Base-by-base conservation (phyloP, 495 filamentous ascomycete species). In the Penicillium subrubescens region DNA sequence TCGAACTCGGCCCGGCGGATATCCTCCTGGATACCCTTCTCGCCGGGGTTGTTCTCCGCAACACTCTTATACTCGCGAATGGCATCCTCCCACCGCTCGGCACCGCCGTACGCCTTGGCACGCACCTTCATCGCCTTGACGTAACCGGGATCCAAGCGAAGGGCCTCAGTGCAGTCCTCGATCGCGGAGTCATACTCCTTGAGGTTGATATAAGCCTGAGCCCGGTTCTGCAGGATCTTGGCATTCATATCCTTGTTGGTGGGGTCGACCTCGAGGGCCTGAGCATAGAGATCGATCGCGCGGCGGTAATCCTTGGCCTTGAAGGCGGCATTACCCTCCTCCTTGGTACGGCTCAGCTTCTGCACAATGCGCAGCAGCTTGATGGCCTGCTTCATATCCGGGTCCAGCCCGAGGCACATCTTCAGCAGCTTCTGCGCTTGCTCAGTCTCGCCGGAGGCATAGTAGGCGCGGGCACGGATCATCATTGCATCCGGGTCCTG, bases 401-500 rank as follows among this genome's bases (percentile, higher is more conserved):
- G 95, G 74, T 98, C 96, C 74, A 94, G 93, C 74, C 83, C 89
- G 44, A 97, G 77, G 25, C 95, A 96, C 77, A 95, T 89, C 67
- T 91, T 86, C 80, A 98, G 93, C 77, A 96, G 90, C 70, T 94
- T 90, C n/a, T 96, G 81, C 2, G 95, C 96, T 80, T 97, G 96
- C 0, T 94, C 91, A 66, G 97, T 97, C 67, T 99, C 96, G 27
- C 95, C 95, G 73, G 92, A 89, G 7, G 88, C 90, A 70, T 98
- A 98, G 62, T 95, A 82, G 8, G 92, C 90, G 57, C 92, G 86
- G 27, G 95, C 95, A 46, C 95, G 88, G 59, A 99, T 82, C 41
- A 98, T 89, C 69, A 98, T 78, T 2, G 95, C 96, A 76, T 99
- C 96, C 12, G 95, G 93, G 72, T 99, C 95, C 72, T 92, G 88